Evolutionary conservation across 768 basidiomycete species (phyloP).

Genomic region (Sarcodon sp.): DNA sequence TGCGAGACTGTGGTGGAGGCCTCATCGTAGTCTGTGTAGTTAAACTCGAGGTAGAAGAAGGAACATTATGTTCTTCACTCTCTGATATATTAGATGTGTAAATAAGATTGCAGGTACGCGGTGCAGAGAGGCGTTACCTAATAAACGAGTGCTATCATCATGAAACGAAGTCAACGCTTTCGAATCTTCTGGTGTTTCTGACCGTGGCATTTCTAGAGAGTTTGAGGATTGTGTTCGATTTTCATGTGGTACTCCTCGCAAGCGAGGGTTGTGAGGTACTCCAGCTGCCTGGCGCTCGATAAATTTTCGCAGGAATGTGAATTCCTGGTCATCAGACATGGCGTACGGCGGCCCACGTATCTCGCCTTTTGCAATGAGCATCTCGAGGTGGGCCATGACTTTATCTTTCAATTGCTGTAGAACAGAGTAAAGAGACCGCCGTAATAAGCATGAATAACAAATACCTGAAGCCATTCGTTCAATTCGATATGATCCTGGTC

Average conservation of each 20-base stretch:
- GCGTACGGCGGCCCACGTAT: constrained; percentile 73
- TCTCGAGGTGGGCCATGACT: constrained; percentile 78
- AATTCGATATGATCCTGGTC: constrained; percentile 87
- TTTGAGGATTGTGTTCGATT: constrained; percentile 6
- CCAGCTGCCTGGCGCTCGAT: constrained; percentile 68
- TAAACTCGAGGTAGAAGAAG: not conserved
- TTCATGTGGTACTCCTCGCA: constrained; percentile 34
- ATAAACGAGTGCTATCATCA: constrained; percentile 10
- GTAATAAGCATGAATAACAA: not conserved
- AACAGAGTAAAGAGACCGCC: not conserved
- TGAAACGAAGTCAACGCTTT: constrained; percentile 9
- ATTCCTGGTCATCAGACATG: constrained; percentile 71
- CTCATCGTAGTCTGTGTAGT: not conserved
- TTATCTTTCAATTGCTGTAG: constrained; percentile 74
- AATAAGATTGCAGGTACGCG: not conserved
- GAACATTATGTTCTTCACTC: constrained; percentile 1
- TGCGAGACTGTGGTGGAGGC: not conserved
- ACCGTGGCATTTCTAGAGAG: constrained; percentile 8
- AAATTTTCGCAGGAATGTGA: constrained; percentile 70
- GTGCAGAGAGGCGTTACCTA: constrained; percentile 5
- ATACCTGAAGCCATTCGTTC: constrained; percentile 54
- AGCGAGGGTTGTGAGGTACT: constrained; percentile 69
- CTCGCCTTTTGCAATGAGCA: constrained; percentile 81
- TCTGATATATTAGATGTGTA: not conserved
- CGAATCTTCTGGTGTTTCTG: constrained; percentile 9